Evolutionary conservation across 2,329 filamentous ascomycete species (phyloP).

Genomic region (Metarhizium album): DNA sequence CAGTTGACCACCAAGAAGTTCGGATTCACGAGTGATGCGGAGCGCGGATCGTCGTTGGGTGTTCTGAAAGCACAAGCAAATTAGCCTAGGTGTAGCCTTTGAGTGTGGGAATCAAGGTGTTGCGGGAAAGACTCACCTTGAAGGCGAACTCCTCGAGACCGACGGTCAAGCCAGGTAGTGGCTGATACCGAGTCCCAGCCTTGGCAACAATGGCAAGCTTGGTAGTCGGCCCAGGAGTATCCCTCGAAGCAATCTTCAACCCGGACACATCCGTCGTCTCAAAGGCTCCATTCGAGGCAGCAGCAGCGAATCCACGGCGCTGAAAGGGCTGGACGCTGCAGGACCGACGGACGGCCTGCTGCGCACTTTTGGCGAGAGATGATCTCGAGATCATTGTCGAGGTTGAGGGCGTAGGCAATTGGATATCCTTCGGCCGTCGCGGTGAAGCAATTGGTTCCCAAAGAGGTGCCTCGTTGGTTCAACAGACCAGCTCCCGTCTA

Average conservation of each 20-base stretch:
- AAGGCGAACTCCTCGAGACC: constrained; percentile 93
- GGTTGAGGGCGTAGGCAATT: constrained; percentile 45
- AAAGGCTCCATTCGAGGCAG: constrained; percentile 64
- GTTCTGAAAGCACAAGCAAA: constrained; percentile 46
- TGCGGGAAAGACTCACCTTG: constrained; percentile 52
- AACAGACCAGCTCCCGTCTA: constrained; percentile 30
- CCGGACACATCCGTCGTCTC: constrained; percentile 77
- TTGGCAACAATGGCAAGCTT: constrained; percentile 87
- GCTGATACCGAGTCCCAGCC: constrained; percentile 88
- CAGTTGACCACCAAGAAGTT: constrained; percentile 89
- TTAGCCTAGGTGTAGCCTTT: constrained; percentile 30
- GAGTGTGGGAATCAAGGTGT: constrained; percentile 7
- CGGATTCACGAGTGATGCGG: constrained; percentile 87
- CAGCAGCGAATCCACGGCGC: constrained; percentile 48
- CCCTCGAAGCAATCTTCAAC: constrained; percentile 86
- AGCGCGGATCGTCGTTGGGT: constrained; percentile 81
- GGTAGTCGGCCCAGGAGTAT: constrained; percentile 78
- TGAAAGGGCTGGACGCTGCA: constrained; percentile 44
- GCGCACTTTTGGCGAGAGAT: constrained; percentile 46
- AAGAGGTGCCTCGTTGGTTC: constrained; percentile 29
- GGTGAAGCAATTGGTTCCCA: constrained; percentile 26
- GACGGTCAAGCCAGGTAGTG: constrained; percentile 77
- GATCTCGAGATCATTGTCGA: constrained; percentile 54
- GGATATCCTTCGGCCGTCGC: constrained; percentile 34
- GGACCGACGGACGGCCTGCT: constrained; percentile 46